Percentiles rank a stretch among this genome's conserved stretches.
Evolutionary conservation across 495 filamentous ascomycete species (phyloP).

Genomic region (Corynascus novoguineensis): DNA sequence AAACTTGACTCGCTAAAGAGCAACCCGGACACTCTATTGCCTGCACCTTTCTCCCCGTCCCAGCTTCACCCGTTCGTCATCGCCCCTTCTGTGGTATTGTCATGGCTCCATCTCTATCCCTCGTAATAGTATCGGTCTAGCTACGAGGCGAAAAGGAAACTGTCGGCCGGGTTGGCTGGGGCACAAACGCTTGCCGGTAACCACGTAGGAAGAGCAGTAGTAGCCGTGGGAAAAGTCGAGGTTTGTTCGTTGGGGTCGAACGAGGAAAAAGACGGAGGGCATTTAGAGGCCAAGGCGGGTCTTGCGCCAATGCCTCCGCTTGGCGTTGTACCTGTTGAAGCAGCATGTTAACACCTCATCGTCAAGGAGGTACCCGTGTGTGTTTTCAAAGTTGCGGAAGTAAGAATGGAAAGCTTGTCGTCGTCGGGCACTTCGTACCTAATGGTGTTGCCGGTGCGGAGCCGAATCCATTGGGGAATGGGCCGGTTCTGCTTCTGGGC

Average conservation of each 20-base stretch:
- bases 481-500: conserved; percentile 99
- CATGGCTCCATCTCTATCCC: conserved; percentile 4
- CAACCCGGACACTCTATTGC: background rate
- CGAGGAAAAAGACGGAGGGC: conserved; percentile 24
- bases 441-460: conserved; percentile 98
- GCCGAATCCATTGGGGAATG: conserved; percentile 98
- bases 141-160: background rate
- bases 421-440: conserved; percentile 55
- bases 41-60: conserved; percentile 5
- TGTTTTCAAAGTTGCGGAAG: background rate
- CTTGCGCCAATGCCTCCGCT: conserved; percentile 99
- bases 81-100: background rate
- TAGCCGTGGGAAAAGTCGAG: conserved; percentile 6
- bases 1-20: conserved; percentile 6
- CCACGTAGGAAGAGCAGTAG: conserved; percentile 13
- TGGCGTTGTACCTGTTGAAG: conserved; percentile 87
- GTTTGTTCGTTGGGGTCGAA: conserved; percentile 25
- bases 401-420: background rate
- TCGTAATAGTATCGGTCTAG: conserved; percentile 2
- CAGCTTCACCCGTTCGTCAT: background rate
- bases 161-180: conserved; percentile 1
- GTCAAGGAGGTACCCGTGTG: background rate
- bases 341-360: conserved; percentile 2
- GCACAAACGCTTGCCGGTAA: background rate
- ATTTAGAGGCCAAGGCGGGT: conserved; percentile 95